A percentile compares a stretch with the other conserved stretches of the same genome.
Conservation (phyloP, 2,329 filamentous ascomycete genomes). For the Fusarium setosum region DNA sequence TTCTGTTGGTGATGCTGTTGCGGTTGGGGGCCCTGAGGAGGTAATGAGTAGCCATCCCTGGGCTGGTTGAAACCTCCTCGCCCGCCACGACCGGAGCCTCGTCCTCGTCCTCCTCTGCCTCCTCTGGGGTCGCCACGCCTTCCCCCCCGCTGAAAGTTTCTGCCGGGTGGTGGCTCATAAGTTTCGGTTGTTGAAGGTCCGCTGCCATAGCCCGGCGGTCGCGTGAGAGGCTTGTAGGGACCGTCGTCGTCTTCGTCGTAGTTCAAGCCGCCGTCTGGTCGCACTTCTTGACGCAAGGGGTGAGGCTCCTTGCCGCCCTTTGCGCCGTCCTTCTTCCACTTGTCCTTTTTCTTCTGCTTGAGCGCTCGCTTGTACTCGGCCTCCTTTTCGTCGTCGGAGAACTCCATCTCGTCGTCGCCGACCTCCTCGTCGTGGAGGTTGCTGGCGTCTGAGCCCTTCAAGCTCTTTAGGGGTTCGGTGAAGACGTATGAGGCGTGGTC, state of each 20-base stretch:
- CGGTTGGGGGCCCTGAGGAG: conserved; percentile 47
- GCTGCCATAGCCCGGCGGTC: conserved; percentile 72
- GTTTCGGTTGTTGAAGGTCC: conserved; percentile 56
- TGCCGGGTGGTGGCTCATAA: conserved; percentile 48
- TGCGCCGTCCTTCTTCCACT: conserved; percentile 56
- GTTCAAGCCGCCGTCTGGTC: conserved; percentile 62
- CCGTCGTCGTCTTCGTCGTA: conserved; percentile 78
- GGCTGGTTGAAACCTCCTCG: conserved; percentile 48
- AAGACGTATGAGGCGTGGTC: conserved; percentile 86
- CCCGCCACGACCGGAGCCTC: conserved; percentile 54
- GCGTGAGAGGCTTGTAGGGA: conserved; percentile 76
- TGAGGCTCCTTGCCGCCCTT: conserved; percentile 52
- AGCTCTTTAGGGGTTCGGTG: conserved; percentile 80
- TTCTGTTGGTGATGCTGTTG: conserved; percentile 53
- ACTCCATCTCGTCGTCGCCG: conserved; percentile 87
- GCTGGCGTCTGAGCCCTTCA: conserved; percentile 93
- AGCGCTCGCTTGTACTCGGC: conserved; percentile 79
- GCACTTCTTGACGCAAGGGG: conserved; percentile 54
- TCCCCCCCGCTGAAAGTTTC: conserved; percentile 51
- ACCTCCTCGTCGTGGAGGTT: conserved; percentile 96
- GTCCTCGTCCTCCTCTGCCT: conserved; percentile 56
- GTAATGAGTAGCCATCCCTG: conserved; percentile 56
- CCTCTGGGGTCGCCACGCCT: conserved; percentile 60
- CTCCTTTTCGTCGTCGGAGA: conserved; percentile 96
- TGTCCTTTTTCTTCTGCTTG: conserved; percentile 73